phyloP scores from a whole-genome alignment of 2,329 filamentous ascomycete genomes.

The Colletotrichum gloeosporioides region DNA sequence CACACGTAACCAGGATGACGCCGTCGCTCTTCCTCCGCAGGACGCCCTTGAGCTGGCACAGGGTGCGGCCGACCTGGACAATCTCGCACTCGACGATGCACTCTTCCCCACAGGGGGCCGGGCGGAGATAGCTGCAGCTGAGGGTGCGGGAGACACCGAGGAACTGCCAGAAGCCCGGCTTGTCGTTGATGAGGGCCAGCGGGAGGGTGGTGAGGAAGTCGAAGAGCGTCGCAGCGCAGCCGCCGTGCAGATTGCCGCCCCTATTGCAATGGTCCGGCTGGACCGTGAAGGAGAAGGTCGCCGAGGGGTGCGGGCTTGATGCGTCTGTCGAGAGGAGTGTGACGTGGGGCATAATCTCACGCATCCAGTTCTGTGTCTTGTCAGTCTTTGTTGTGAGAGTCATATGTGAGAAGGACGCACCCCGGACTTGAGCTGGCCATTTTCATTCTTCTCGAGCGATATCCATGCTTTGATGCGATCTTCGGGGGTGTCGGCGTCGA shows the following conservation, averaged over 20 bases:
- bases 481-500: conserved; percentile 22
- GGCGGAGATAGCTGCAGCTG: conserved; percentile 71
- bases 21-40: conserved; percentile 61
- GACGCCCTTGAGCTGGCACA: conserved; percentile 58
- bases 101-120: conserved; percentile 56
- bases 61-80: conserved; percentile 59
- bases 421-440: conserved; percentile 33
- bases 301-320: conserved; percentile 38
- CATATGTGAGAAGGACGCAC: conserved; percentile 25
- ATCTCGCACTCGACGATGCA: conserved; percentile 62
- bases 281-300: conserved; percentile 55
- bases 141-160: conserved; percentile 71
- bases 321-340: conserved; percentile 41
- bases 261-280: conserved; percentile 58
- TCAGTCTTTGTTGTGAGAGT: background rate
- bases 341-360: conserved; percentile 45
- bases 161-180: conserved; percentile 64
- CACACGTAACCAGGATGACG: conserved; percentile 59
- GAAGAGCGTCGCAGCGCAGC: conserved; percentile 70
- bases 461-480: conserved; percentile 38
- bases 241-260: conserved; percentile 63
- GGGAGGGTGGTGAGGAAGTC: conserved; percentile 69
- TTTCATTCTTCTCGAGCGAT: conserved; percentile 28
- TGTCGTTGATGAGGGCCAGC: conserved; percentile 56
- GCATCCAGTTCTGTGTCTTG: conserved; percentile 48